Percentiles rank a stretch among this genome's conserved stretches.
Conservation (phyloP, 2,329 filamentous ascomycete species). For the Colletotrichum kahawae region DNA sequence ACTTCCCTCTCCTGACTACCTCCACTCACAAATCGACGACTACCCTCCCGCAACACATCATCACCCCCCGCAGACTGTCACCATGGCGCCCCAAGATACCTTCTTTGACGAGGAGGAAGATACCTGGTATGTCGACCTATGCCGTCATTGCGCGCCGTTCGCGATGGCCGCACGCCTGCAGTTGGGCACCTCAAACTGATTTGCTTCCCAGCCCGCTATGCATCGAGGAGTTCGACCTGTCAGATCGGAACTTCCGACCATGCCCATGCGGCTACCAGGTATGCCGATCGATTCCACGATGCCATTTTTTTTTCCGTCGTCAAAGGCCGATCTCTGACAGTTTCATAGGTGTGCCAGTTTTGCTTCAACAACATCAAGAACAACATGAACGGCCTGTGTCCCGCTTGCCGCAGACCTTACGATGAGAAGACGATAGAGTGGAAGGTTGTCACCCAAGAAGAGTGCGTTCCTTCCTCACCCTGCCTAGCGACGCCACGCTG, state of each 20-base stretch:
- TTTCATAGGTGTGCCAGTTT: constrained; percentile 90
- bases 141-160: not conserved
- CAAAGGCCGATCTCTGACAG: constrained; percentile 2
- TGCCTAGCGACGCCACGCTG: constrained; percentile 15
- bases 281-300: constrained; percentile 32
- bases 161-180: not conserved
- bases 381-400: constrained; percentile 96
- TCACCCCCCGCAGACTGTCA: constrained; percentile 27
- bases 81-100: constrained; percentile 72
- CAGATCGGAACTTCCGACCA: constrained; percentile 94
- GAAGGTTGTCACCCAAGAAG: constrained; percentile 93
- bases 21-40: constrained; percentile 12
- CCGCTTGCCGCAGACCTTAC: constrained; percentile 94
- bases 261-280: constrained; percentile 99
- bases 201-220: constrained; percentile 78
- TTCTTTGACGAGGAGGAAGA: constrained; percentile 77
- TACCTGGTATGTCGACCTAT: constrained; percentile 58
- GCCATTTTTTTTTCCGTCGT: not conserved
- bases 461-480: constrained; percentile 64
- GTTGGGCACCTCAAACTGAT: constrained; percentile 27
- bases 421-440: constrained; percentile 97
- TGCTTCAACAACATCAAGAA: constrained; percentile 99
- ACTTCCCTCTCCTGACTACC: constrained; percentile 25
- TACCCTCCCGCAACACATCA: not conserved
- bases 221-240: constrained; percentile 98